A percentile compares a stretch with the other conserved stretches of the same genome.
Evolutionary conservation across 2,329 filamentous ascomycete species (phyloP).

Genomic region (Hymenoscyphus fraxineus): DNA sequence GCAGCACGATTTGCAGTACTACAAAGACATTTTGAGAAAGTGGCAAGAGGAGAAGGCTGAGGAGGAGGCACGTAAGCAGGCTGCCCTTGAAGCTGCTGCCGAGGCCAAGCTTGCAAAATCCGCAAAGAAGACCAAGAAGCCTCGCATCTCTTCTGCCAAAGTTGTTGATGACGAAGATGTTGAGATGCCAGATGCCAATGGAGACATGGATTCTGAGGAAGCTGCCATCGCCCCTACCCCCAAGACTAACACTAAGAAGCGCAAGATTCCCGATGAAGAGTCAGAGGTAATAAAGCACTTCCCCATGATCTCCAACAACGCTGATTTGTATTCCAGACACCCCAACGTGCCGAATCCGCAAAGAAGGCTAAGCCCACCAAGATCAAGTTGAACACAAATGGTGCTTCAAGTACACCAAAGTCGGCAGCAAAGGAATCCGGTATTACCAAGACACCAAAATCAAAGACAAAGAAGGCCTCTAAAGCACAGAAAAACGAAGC

Average conservation of each 20-base stretch:
- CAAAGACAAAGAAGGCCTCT: constrained; percentile 49
- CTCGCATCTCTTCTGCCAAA: constrained; percentile 38
- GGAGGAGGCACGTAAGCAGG: constrained; percentile 45
- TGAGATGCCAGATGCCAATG: constrained; percentile 54
- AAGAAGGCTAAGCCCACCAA: constrained; percentile 66
- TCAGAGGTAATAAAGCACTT: constrained; percentile 52
- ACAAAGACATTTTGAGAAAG: constrained; percentile 74
- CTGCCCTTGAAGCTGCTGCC: constrained; percentile 41
- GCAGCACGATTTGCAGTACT: constrained; percentile 72
- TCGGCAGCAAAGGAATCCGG: constrained; percentile 32
- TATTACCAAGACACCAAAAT: constrained; percentile 39
- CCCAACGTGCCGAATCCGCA: constrained; percentile 56
- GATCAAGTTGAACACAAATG: constrained; percentile 60
- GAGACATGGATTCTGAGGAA: constrained; percentile 51
- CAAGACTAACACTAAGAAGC: constrained; percentile 65
- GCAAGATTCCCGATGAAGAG: constrained; percentile 75
- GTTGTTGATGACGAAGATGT: constrained; percentile 51
- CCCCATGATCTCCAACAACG: neutral
- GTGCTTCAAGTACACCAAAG: constrained; percentile 32
- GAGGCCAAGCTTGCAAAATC: constrained; percentile 46
- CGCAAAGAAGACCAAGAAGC: constrained; percentile 42
- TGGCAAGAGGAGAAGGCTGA: constrained; percentile 63
- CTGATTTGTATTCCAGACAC: constrained; percentile 42
- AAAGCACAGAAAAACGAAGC: constrained; percentile 44
- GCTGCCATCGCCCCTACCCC: constrained; percentile 45